Conservation (phyloP, 345 rosid species). For the Salix suchowensis region DNA sequence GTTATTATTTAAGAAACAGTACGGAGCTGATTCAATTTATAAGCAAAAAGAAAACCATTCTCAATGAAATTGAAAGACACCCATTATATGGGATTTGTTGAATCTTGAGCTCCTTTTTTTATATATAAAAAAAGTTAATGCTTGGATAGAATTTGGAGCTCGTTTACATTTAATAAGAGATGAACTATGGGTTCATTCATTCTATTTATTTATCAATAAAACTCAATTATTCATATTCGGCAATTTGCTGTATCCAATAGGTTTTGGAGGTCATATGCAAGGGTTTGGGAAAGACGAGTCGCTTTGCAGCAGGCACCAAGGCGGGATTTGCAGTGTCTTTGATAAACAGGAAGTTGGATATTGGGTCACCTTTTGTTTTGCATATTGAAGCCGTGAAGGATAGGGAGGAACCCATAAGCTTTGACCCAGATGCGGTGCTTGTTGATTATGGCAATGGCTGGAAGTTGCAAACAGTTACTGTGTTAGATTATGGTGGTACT, state of each 20-base stretch:
- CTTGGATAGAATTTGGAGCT: no score
- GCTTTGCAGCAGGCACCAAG: constrained; percentile 68
- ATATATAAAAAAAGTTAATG: no score
- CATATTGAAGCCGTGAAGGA: constrained; percentile 61
- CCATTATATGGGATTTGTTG: no score
- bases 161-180: no score
- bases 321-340: constrained; percentile 74
- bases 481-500: constrained; percentile 38
- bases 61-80: no score
- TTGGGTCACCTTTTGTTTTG: constrained; percentile 33
- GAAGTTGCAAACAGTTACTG: constrained; percentile 57
- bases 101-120: no score
- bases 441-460: constrained; percentile 60
- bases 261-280: constrained; percentile 67
- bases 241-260: constrained; percentile 23
- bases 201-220: neutral
- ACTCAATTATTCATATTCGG: neutral
- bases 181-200: no score
- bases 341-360: constrained; percentile 57
- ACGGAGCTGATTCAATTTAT: no score
- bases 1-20: neutral
- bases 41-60: neutral
- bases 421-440: constrained; percentile 70
- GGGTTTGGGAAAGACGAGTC: constrained; percentile 41
- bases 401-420: constrained; percentile 69